Percentiles rank a stretch among this genome's conserved stretches.
Evolutionary conservation across 2,329 filamentous ascomycete genomes (phyloP).

Genomic region (Trichoderma atroviride): DNA sequence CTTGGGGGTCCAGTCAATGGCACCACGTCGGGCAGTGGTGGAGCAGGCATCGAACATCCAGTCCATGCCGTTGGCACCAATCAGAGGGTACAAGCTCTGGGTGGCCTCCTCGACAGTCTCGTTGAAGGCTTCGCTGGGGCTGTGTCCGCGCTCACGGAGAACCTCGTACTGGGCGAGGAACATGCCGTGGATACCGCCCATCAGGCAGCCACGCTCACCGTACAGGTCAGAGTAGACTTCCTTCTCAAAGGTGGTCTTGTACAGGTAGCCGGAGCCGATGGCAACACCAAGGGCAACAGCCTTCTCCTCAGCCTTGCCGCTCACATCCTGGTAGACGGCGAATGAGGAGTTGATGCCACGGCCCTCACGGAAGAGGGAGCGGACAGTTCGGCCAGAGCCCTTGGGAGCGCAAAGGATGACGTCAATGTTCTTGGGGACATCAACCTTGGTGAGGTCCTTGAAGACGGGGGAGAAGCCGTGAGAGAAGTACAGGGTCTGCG

Average conservation of each 20-base stretch:
- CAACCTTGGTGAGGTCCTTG: conserved; percentile 99
- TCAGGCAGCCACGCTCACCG: conserved; percentile 99
- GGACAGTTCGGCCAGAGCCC: conserved; percentile 97
- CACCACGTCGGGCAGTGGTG: conserved; percentile 95
- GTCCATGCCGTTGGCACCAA: conserved; percentile 98
- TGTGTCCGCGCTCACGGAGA: conserved; percentile 97
- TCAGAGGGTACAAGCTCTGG: conserved; percentile 95
- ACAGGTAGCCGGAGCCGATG: conserved; percentile 96
- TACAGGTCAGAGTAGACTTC: conserved; percentile 99
- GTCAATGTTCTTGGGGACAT: conserved; percentile 92
- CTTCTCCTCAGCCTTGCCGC: conserved; percentile 97
- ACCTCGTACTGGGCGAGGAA: conserved; percentile 99
- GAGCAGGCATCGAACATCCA: conserved; percentile 99
- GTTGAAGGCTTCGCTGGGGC: conserved; percentile 98
- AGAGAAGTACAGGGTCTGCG: conserved; percentile 97
- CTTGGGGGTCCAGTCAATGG: conserved; percentile 95
- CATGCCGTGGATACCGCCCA: conserved; percentile 99
- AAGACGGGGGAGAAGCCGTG: conserved; percentile 99
- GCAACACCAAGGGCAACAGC: conserved; percentile 95
- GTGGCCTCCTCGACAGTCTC: conserved; percentile 99
- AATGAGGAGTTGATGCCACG: conserved; percentile 99
- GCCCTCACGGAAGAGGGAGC: conserved; percentile 97
- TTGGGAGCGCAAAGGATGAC: conserved; percentile 99
- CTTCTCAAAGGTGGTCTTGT: conserved; percentile 99
- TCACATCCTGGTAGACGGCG: conserved; percentile 97